Base-by-base conservation (phyloP, 257 asterid genomes). In the Scutellaria barbata region DNA sequence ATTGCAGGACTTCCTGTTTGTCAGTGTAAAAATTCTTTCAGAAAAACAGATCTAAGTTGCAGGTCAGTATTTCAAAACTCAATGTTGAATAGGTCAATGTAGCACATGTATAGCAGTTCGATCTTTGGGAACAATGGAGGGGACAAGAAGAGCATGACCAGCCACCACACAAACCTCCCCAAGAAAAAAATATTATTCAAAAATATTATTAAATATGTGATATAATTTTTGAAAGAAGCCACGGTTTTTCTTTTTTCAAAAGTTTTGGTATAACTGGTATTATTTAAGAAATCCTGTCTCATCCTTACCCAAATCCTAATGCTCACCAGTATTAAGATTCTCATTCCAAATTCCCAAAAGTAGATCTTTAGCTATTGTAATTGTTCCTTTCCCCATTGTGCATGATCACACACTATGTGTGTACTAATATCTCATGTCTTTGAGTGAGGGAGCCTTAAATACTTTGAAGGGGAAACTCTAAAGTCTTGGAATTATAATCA, bases 1-100 rank as follows among this genome's bases (percentile, higher is more conserved):
- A 89, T 86, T 54, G 89, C 87, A 69, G 95, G 93, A 81, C 96
- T 87, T 81, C 96, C 97, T 92, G 80, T 41, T 63, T 40, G 52
- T 61, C 57, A 69, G 54, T 33, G 30, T 68, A 50, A 50, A 50
- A 69, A n/a, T 54, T 51, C 33, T 60, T 66, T 55, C 33, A 69
- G 73, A 8, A 68, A 59, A 64, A 16, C 33, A 68, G 58, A 48
- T 51, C 43, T 18, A 54, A 64, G 22, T 14, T 69, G 60, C 77
- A 72, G 12, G 46, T 66, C 62, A 52, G 59, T 43, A 57, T 18
- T 18, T n/a, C 52, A 45, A 58, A 66, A 58, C 35, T 37, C 39
- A 42, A 39, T 10, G 37, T 20, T 51, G 18, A 67, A 37, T 20
- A 51, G 71, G 57, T 25, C 20, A 54, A 25, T n/a, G 1, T 10